phyloP scores from a whole-genome alignment of 441 rosid genomes.

The Adansonia madagascariensis region DNA sequence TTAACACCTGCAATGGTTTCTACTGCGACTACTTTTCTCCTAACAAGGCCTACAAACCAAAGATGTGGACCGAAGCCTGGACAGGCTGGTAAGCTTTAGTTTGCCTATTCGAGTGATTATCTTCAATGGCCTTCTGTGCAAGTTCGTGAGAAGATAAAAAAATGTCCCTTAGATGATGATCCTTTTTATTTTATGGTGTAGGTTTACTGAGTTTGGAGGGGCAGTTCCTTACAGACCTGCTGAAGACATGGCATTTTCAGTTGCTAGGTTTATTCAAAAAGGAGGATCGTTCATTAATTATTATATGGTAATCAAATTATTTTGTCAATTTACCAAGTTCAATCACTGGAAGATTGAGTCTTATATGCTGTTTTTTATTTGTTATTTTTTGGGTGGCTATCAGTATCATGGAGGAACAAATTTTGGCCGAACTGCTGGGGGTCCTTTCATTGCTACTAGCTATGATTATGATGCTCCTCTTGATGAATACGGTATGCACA shows the following conservation, averaged over 20 bases:
- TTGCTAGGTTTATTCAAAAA: conserved; percentile 91
- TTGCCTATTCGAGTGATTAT: background rate
- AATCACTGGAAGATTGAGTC: background rate
- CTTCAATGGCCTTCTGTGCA: conserved; percentile 12
- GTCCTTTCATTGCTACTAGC: conserved; percentile 96
- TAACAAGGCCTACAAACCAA: conserved; percentile 89
- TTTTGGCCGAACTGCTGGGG: conserved; percentile 98
- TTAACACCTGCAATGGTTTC: conserved; percentile 96
- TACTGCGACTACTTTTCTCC: conserved; percentile 95
- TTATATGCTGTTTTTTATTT: conserved; percentile 30
- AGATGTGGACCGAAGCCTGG: conserved; percentile 99
- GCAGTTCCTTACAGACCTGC: conserved; percentile 91
- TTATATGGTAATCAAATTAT: conserved; percentile 69
- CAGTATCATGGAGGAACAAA: conserved; percentile 99
- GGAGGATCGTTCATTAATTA: conserved; percentile 95
- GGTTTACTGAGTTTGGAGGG: conserved; percentile 97
- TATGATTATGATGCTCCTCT: conserved; percentile 98
- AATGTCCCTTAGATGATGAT: conserved; percentile 12
- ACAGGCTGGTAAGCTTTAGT: conserved; percentile 78
- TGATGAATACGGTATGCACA: conserved; percentile 83
- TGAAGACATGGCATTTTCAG: conserved; percentile 95
- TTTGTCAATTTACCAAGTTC: background rate
- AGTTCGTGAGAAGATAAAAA: conserved; percentile 5
- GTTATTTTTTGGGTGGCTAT: conserved; percentile 6
- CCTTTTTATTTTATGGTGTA: conserved; percentile 22